Conservation (phyloP, 345 rosid genomes). For the Gossypium raimondii region DNA sequence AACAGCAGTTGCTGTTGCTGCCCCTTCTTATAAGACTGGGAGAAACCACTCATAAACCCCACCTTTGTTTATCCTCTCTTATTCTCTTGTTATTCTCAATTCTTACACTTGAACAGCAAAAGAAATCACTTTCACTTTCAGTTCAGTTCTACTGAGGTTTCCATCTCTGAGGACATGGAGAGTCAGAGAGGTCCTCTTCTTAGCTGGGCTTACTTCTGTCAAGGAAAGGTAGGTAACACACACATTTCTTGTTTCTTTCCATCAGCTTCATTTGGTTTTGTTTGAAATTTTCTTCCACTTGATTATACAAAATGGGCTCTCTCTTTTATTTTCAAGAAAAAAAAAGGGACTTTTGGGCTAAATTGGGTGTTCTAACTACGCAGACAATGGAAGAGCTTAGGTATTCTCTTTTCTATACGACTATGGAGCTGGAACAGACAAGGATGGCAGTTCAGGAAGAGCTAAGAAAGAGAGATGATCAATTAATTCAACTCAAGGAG, state of each 20-base stretch:
- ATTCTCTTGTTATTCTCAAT: conserved; percentile 6
- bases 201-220: conserved; percentile 56
- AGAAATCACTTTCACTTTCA: background rate
- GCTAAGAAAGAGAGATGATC: conserved; percentile 67
- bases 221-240: conserved; percentile 58
- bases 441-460: conserved; percentile 62
- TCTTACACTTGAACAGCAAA: background rate
- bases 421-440: conserved; percentile 81
- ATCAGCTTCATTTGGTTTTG: background rate
- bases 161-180: conserved; percentile 44
- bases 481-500: conserved; percentile 50
- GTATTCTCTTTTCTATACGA: conserved; percentile 59
- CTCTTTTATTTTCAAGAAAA: background rate
- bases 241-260: background rate
- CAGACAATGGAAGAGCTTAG: conserved; percentile 75
- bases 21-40: conserved; percentile 28
- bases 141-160: background rate
- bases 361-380: conserved; percentile 23
- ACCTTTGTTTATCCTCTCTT: conserved; percentile 6
- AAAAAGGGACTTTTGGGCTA: background rate
- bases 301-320: background rate
- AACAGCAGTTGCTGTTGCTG: conserved; percentile 16
- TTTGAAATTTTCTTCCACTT: background rate
- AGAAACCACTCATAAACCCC: conserved; percentile 28
- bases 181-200: conserved; percentile 48